Percentiles rank a stretch among this genome's conserved stretches.
These are phyloP conservation scores for Agrostemma githago DNA, from an alignment of 148 eudicot species.

Conservation along the genomic window DNA sequence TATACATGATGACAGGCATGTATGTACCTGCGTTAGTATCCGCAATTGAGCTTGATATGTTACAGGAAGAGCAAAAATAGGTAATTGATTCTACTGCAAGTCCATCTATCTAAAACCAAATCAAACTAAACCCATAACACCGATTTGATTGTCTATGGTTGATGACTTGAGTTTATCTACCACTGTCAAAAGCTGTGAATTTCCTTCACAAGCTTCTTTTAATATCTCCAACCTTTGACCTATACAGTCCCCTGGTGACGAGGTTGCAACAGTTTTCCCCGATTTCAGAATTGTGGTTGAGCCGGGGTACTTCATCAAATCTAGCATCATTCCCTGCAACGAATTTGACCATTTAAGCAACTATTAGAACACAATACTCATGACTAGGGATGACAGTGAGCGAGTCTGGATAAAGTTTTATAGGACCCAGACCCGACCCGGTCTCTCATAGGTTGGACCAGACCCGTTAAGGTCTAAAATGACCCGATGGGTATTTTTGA, in stretches of 20 bases:
- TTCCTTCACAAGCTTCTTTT: conserved; percentile 58
- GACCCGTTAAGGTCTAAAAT: no score
- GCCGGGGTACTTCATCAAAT: conserved; percentile 34
- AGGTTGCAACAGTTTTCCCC: background rate
- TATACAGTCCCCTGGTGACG: conserved; percentile 10
- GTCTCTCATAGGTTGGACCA: no score
- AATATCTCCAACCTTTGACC: conserved; percentile 38
- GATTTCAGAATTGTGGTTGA: conserved; percentile 6
- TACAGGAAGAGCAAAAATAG: background rate
- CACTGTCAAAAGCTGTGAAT: conserved; percentile 42
- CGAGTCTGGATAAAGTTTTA: no score
- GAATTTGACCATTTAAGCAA: conserved; percentile 2
- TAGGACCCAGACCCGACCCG: no score
- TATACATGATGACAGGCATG: background rate
- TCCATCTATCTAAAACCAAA: background rate
- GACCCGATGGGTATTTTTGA: no score
- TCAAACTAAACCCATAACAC: background rate
- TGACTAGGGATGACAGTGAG: background rate
- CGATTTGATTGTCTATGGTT: conserved; percentile 9
- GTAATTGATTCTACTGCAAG: background rate
- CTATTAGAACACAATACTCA: background rate
- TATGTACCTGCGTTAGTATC: background rate
- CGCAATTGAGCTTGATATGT: background rate
- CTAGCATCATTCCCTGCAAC: conserved; percentile 53
- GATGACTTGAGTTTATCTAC: conserved; percentile 46